Base-by-base conservation (phyloP, 2,329 filamentous ascomycete genomes). In the Aureobasidium sp. region DNA sequence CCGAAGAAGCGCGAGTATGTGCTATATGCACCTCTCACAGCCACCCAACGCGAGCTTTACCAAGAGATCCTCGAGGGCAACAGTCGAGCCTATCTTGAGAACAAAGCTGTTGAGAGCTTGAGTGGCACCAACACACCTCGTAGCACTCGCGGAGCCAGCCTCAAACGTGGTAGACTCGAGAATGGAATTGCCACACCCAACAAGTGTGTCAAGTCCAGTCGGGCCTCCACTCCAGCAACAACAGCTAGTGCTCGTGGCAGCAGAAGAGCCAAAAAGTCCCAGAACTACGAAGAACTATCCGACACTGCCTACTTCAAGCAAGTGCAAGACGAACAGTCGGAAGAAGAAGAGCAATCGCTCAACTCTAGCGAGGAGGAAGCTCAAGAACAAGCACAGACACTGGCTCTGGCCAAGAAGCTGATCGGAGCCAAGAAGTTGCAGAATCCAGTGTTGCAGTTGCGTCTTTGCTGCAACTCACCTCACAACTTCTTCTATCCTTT, bases 401-500 rank as follows among this genome's bases (percentile, higher is more conserved):
- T 93, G 0, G 87, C 90, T 9, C 77, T 90, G 61, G 92, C 91
- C 0, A 95, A 93, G 71, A 87, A 89, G 59, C 90, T 96, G 71
- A 89, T 97, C n/a, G 79, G 85, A 3, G 83, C 84, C 45, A 97
- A 97, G 77, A 96, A 95, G 69, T 80, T 97, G 1, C 92, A 94
- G 49, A 99, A 99, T 66, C 89, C 91, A 0, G 76, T 97, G 21
- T 90, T 96, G 79, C 94, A 99, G 71, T 83, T 96, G 3, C 88
- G 94, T 0, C 81, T 96, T 0, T 90, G 90, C 11, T 97, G 94
- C 74, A 96, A 99, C 72, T 90, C 86, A 0, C 94, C 94, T 0
- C 92, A 96, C 74, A 95, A 96, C 70, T 97, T 99, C 72, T 97
- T 95, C 74, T 95, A 91, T 70, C 93, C 94, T 0, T 97, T 93